Evolutionary conservation across 148 eudicot species (phyloP), one percentile per base, ranked within the genome.

Genomic region (Diospyros lotus): DNA sequence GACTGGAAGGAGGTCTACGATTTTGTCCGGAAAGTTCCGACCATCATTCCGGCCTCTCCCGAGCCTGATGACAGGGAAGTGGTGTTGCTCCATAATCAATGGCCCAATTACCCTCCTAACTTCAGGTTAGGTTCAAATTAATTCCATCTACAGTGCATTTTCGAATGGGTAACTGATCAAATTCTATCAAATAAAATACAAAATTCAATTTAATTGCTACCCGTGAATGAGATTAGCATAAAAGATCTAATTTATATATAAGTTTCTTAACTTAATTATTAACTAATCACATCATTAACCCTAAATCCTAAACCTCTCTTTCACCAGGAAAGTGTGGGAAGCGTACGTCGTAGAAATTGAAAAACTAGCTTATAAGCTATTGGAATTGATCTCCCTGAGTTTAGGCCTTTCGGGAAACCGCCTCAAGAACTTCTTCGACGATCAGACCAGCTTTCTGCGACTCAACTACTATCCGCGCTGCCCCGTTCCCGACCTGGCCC

Each of bases 1-100:
- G 93, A 89, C 44, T 89, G 93, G 93, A 89, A 85, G 69, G 82
- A 89, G 55, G 84, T 87, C 4, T 89, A 87, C 62, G 93, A 89
- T 80, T 78, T 79, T 44, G 75, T 80, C 43, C 85, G 70, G 51
- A 3, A 62, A n/a, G 73, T 78, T n/a, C 89, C 91, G 0, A 82
- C 85, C 13, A 12, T 78, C 11, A 55, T 82, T 17, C 86, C 88
- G 41, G 86, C 84, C 66, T 82, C 90, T 2, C 78, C 66, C 67
- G 82, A 80, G 11, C 44, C 69, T 64, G 80, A 67, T 17, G 85
- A 82, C 52, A 44, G 18, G 2, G 63, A 71, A 28, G 28, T 82
- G 12, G 77, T 9, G 48, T 75, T 82, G 72, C 28, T 89, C 64
- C 17, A 71, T 48, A 86, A 83, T 74, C 85, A 71, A 72, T 89